Percentiles rank a stretch among this genome's conserved stretches.
Conservation (phyloP, 2,329 filamentous ascomycete species). For the Arthrinium puccinioides region DNA sequence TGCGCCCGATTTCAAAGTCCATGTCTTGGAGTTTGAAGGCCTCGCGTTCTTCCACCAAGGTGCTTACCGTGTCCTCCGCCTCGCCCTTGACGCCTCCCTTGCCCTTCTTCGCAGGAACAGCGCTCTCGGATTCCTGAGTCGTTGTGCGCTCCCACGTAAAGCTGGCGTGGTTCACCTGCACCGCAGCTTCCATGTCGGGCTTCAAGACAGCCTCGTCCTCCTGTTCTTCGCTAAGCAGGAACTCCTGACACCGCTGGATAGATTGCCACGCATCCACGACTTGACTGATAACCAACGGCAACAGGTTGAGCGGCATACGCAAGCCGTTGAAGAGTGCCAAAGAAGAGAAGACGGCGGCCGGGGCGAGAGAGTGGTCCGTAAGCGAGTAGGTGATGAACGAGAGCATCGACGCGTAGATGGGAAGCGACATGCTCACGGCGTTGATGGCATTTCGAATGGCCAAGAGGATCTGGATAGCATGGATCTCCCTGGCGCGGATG, state of each 20-base stretch:
- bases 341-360: conserved; percentile 84
- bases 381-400: conserved; percentile 79
- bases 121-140: conserved; percentile 41
- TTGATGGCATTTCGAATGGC: conserved; percentile 81
- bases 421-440: conserved; percentile 75
- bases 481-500: conserved; percentile 71
- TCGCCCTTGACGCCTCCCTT: conserved; percentile 31
- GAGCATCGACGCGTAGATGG: conserved; percentile 91
- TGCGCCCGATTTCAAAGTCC: conserved; percentile 59
- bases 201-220: conserved; percentile 58
- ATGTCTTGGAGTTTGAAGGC: conserved; percentile 69
- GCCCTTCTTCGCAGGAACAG: conserved; percentile 38
- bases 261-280: conserved; percentile 86
- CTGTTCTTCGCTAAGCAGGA: conserved; percentile 78
- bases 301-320: conserved; percentile 79
- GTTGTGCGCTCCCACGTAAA: conserved; percentile 83
- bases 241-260: conserved; percentile 78
- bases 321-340: conserved; percentile 89
- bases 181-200: conserved; percentile 55
- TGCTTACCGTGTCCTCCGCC: conserved; percentile 42
- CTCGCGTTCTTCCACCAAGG: conserved; percentile 49
- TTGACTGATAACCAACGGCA: conserved; percentile 83
- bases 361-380: conserved; percentile 58
- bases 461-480: conserved; percentile 75
- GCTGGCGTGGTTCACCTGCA: conserved; percentile 63